Conservation (phyloP, 345 rosid genomes). For the Salix purpurea region DNA sequence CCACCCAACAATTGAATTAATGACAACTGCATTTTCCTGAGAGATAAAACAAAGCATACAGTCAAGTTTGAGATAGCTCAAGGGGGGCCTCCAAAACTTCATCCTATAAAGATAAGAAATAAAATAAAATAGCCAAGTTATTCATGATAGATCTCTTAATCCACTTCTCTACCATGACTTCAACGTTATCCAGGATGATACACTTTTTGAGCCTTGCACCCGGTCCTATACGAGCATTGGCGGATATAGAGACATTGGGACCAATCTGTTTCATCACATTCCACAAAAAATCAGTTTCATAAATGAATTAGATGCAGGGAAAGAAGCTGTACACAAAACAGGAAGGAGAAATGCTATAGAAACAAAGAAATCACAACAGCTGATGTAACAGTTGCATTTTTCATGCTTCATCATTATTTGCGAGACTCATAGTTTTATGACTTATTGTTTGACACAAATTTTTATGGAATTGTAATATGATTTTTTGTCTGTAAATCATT, state of each 20-base stretch:
- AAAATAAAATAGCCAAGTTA: neutral
- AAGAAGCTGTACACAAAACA: neutral
- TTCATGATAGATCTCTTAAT: neutral
- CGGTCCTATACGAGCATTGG: constrained; percentile 29
- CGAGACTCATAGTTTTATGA: neutral
- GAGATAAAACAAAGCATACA: neutral
- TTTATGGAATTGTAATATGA: neutral
- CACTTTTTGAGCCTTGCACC: constrained; percentile 30
- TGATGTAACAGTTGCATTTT: neutral
- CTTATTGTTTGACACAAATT: neutral
- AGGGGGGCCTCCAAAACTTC: neutral
- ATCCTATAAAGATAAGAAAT: neutral
- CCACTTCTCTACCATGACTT: constrained; percentile 23
- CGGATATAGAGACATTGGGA: constrained; percentile 33
- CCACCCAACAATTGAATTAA: constrained; percentile 32
- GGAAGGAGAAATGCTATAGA: neutral
- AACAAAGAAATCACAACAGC: neutral
- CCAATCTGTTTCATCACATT: constrained; percentile 26
- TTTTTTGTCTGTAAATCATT: neutral
- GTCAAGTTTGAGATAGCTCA: neutral
- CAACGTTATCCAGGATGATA: constrained; percentile 28
- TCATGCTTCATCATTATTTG: neutral
- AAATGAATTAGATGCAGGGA: neutral
- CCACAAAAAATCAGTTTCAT: neutral
- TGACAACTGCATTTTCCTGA: constrained; percentile 34